phyloP scores from a whole-genome alignment of 129 eudicot species.

The Rutidosis leptorrhynchoides region DNA sequence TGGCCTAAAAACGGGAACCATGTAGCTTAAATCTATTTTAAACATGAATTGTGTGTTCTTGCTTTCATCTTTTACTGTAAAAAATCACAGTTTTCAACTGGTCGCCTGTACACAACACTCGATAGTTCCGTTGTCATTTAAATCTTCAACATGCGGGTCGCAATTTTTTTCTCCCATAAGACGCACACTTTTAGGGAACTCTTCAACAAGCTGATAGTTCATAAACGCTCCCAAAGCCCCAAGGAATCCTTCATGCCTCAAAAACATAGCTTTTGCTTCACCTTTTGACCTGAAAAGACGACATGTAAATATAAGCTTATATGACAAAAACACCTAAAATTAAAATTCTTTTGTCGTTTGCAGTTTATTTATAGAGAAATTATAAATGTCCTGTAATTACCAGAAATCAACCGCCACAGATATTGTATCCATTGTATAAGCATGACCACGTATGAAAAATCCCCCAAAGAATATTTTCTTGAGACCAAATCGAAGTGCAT shows the following conservation, averaged over 20 bases:
- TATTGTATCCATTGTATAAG: conserved; percentile 93
- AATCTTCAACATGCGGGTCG: conserved; percentile 25
- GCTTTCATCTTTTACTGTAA: neutral
- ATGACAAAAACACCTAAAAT: no score
- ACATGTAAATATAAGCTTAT: no score
- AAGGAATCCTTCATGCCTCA: conserved; percentile 86
- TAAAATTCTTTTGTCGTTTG: no score
- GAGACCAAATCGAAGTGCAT: conserved; percentile 83
- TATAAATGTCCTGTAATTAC: conserved; percentile 36
- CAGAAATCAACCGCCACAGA: conserved; percentile 93
- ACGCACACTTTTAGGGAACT: conserved; percentile 28
- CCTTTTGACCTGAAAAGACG: conserved; percentile 80
- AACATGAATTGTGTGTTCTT: conserved; percentile 23
- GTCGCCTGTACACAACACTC: conserved; percentile 39
- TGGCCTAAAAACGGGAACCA: neutral
- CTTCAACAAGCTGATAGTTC: conserved; percentile 53
- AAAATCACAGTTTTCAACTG: conserved; percentile 12
- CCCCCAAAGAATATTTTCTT: conserved; percentile 93
- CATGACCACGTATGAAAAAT: conserved; percentile 90
- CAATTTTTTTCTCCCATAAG: conserved; percentile 21
- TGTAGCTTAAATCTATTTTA: neutral
- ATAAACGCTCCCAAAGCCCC: conserved; percentile 89
- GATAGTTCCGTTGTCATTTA: conserved; percentile 37
- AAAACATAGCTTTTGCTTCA: conserved; percentile 86
- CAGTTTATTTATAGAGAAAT: conserved; percentile 3